Evolutionary conservation across 2,329 filamentous ascomycete genomes (phyloP).

Genomic region (Tolypocladium guangdongense): DNA sequence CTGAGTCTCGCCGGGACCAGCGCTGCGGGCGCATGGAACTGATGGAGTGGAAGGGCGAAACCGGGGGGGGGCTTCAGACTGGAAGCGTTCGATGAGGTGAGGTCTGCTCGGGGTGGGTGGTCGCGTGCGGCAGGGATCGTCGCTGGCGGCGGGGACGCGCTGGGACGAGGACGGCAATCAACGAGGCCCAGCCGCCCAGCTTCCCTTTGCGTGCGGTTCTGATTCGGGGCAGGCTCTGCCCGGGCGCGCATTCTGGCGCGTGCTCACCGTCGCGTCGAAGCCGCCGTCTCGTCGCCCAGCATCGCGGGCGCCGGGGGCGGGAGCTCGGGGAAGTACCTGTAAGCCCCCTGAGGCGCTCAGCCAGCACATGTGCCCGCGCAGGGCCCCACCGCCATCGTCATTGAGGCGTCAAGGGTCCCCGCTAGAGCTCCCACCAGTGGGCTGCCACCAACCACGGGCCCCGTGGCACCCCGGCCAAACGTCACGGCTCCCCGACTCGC

Average conservation of each 20-base stretch:
- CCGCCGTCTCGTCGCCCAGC: background rate
- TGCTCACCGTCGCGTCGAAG: too few species aligned
- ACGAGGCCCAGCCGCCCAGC: background rate
- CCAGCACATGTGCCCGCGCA: background rate
- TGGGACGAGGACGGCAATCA: background rate
- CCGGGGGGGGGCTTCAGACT: background rate
- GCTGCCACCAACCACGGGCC: conserved; percentile 3
- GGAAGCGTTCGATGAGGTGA: background rate
- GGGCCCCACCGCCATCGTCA: conserved; percentile 7
- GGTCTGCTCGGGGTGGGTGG: conserved; percentile 1
- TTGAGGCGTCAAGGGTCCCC: conserved; percentile 8
- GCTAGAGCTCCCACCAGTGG: conserved; percentile 2
- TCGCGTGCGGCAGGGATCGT: conserved; percentile 11
- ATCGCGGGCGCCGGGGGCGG: background rate
- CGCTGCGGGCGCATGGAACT: background rate
- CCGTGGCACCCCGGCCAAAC: conserved; percentile 8
- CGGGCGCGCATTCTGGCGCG: too few species aligned
- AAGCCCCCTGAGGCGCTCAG: background rate
- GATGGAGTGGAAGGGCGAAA: background rate
- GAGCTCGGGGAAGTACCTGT: background rate
- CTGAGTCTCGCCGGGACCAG: background rate
- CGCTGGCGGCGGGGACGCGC: conserved; percentile 3
- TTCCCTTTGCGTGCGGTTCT: background rate
- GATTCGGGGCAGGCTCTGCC: too few species aligned
- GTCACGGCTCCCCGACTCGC: conserved; percentile 8